Percentiles rank a stretch among this genome's conserved stretches.
phyloP scores from a whole-genome alignment of 345 rosid genomes.

The Arabis hirsuta region DNA sequence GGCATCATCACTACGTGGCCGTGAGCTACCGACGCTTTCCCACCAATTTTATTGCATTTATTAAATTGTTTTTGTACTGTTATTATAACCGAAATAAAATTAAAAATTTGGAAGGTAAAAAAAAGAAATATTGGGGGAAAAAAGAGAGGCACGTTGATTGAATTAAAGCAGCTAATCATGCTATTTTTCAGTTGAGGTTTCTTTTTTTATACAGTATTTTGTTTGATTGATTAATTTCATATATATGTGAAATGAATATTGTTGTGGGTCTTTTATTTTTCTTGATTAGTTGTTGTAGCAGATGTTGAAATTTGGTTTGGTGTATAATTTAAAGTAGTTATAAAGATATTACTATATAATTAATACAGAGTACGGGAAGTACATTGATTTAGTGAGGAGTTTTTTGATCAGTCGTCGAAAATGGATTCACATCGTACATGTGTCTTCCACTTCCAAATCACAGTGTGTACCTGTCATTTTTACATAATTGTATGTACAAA shows the following conservation, averaged over 20 bases:
- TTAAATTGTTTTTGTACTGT: neutral
- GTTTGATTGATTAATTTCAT: neutral
- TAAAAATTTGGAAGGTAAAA: neutral
- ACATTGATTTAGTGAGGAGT: conserved; percentile 21
- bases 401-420: conserved; percentile 30
- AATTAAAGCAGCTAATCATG: conserved; percentile 47
- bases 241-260: neutral
- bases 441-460: conserved; percentile 41
- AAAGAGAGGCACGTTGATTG: conserved; percentile 36
- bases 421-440: conserved; percentile 39
- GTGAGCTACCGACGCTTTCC: conserved; percentile 49
- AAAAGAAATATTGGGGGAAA: neutral
- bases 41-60: conserved; percentile 38
- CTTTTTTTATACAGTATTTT: neutral
- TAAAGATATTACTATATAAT: neutral
- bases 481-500: conserved; percentile 1
- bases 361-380: conserved; percentile 33
- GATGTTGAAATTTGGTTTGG: conserved; percentile 24
- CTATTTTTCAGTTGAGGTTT: conserved; percentile 2
- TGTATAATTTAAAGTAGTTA: neutral
- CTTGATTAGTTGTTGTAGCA: conserved; percentile 10
- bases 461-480: conserved; percentile 38
- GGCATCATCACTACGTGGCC: conserved; percentile 52
- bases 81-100: neutral
- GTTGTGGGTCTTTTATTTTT: neutral